Conservation (phyloP, 106 monocot genomes). For the Chionographis japonica region DNA sequence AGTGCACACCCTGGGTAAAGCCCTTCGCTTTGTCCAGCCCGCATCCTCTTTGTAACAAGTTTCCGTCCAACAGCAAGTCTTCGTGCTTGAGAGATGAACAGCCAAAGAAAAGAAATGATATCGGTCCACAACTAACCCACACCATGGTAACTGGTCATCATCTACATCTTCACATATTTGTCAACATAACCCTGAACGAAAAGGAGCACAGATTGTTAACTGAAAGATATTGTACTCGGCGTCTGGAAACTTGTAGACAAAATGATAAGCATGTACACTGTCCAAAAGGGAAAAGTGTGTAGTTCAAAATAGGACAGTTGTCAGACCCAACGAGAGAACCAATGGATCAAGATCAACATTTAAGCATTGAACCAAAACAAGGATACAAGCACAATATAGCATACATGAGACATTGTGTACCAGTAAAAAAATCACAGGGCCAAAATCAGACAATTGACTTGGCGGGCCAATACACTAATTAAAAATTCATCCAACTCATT, state of each 20-base stretch:
- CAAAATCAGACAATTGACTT: too few relatives aligned
- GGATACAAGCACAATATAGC: too few relatives aligned
- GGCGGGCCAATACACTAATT: too few relatives aligned
- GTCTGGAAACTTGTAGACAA: background rate
- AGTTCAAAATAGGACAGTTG: too few relatives aligned
- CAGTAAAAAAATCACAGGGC: too few relatives aligned
- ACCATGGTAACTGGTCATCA: background rate
- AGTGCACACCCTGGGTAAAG: background rate
- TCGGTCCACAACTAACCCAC: background rate
- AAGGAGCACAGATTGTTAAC: background rate
- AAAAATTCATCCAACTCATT: too few relatives aligned
- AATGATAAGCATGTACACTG: background rate
- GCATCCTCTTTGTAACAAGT: background rate
- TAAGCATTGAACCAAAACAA: too few relatives aligned
- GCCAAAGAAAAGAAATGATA: background rate
- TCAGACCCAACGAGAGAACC: too few relatives aligned
- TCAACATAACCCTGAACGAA: slow-evolving; percentile 76
- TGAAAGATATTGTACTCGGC: background rate
- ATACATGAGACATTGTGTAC: too few relatives aligned
- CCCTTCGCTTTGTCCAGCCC: too few relatives aligned
- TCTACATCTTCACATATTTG: slow-evolving; percentile 82
- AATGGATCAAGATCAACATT: too few relatives aligned
- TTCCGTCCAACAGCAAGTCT: background rate
- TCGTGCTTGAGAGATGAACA: background rate
- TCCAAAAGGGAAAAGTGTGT: too few relatives aligned